Evolutionary conservation across 805 yeast genomes (phyloP).

Genomic region (Teunomyces kruisii): DNA sequence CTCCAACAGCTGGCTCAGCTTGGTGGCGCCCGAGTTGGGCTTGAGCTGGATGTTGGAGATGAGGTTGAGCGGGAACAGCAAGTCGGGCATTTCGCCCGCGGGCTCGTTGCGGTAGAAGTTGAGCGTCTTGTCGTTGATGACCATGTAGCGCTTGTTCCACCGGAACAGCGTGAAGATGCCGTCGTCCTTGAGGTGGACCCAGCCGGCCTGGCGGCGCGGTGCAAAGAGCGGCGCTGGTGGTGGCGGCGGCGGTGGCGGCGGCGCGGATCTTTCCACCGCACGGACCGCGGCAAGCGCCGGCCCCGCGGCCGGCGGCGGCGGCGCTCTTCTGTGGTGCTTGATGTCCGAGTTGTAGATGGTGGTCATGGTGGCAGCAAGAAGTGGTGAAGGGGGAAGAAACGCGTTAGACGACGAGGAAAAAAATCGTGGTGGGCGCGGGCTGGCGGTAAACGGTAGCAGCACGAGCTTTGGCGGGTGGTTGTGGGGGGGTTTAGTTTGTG

Average conservation of each 20-base stretch:
- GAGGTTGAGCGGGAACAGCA: constrained; percentile 39
- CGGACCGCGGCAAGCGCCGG: background rate
- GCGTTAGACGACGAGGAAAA: background rate
- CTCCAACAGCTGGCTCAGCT: constrained; percentile 66
- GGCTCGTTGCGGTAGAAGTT: constrained; percentile 73
- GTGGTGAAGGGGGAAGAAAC: background rate
- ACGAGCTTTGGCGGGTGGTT: too few species aligned
- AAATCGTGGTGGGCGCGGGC: too few species aligned
- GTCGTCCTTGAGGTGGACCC: constrained; percentile 92
- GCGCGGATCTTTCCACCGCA: background rate
- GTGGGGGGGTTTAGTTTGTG: too few species aligned
- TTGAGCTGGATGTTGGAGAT: constrained; percentile 54
- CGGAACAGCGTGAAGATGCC: constrained; percentile 78
- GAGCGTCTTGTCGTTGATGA: constrained; percentile 70
- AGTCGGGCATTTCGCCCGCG: constrained; percentile 29
- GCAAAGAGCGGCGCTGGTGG: background rate
- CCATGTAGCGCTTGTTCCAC: constrained; percentile 89
- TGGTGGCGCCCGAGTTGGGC: constrained; percentile 46
- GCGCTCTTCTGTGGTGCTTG: constrained; percentile 43
- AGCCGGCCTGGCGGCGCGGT: constrained; percentile 54
- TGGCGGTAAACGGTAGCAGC: too few species aligned
- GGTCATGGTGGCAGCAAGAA: constrained; percentile 24
- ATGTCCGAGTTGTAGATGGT: constrained; percentile 42
- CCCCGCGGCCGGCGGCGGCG: constrained; percentile 34
- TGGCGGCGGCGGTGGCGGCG: background rate